phyloP scores from a whole-genome alignment of 176 grass and related monocot genomes.

The Chloris gayana region DNA sequence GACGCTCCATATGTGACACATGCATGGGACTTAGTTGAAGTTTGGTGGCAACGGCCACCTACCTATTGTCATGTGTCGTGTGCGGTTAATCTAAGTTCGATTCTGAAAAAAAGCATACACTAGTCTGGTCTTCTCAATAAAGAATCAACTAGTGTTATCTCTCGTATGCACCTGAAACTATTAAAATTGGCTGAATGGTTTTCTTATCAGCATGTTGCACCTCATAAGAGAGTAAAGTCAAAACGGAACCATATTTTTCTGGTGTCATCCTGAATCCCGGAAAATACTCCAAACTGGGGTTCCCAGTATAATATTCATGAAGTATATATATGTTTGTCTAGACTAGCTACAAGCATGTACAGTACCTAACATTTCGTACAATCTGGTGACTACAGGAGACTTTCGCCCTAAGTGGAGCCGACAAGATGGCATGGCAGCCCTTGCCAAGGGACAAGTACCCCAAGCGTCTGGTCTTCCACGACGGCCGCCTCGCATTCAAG shows the following conservation, averaged over 20 bases:
- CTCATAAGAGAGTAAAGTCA: not conserved
- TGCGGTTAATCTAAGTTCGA: not conserved
- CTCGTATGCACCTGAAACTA: not conserved
- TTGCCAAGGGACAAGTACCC: slow-evolving; percentile 52
- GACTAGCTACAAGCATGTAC: not conserved
- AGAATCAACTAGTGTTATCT: not conserved
- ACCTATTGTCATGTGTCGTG: slow-evolving; percentile 30
- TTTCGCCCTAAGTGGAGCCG: slow-evolving; percentile 39
- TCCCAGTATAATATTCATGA: not conserved
- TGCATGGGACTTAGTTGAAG: slow-evolving; percentile 28
- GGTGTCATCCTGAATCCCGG: too few species aligned
- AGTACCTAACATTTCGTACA: not conserved
- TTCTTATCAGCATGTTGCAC: not conserved
- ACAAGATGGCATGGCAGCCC: slow-evolving; percentile 58
- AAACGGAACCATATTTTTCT: not conserved
- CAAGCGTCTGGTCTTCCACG: slow-evolving; percentile 73
- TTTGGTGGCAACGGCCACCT: slow-evolving; percentile 44
- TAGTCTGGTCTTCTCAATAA: not conserved
- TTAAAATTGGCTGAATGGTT: not conserved
- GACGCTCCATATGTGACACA: slow-evolving; percentile 19
- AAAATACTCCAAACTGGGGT: too few species aligned
- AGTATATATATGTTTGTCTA: too few species aligned
- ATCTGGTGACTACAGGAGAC: slow-evolving; percentile 41
- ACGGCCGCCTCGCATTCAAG: slow-evolving; percentile 69
- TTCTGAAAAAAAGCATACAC: slow-evolving; percentile 12